These are phyloP conservation scores for Saccharomycopsis synnaedendra DNA, from an alignment of 805 yeast species.

Conservation along the genomic window DNA sequence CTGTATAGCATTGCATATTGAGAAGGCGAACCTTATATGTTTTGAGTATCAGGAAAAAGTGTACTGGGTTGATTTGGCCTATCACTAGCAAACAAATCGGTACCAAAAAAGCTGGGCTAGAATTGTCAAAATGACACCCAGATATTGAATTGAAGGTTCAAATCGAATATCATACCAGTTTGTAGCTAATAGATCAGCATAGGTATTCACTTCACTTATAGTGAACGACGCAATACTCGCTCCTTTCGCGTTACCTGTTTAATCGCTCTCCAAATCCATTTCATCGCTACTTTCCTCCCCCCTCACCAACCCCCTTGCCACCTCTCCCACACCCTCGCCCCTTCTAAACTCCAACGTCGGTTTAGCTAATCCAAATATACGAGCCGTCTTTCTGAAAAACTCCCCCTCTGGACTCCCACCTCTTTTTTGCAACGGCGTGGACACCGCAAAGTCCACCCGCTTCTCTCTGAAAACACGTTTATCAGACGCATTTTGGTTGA, in stretches of 20 bases:
- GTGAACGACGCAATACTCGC: too few species aligned
- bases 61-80: too few species aligned
- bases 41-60: too few species aligned
- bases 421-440: constrained; percentile 14
- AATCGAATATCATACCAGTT: too few species aligned
- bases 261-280: constrained; percentile 33
- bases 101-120: too few species aligned
- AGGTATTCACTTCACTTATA: too few species aligned
- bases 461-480: not conserved
- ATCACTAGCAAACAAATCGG: too few species aligned
- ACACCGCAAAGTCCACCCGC: not conserved
- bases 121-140: too few species aligned
- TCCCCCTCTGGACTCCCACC: constrained; percentile 8
- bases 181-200: too few species aligned
- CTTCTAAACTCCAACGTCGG: constrained; percentile 22
- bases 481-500: constrained; percentile 28
- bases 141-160: too few species aligned
- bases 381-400: constrained; percentile 23
- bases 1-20: too few species aligned
- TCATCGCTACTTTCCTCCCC: constrained; percentile 43
- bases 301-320: constrained; percentile 28
- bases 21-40: too few species aligned
- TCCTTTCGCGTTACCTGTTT: not conserved
- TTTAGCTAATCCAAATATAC: constrained; percentile 19
- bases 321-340: constrained; percentile 17